Evolutionary conservation across 140 eudicot genomes (phyloP), one percentile per base, ranked within the genome.

Genomic region (Cichorium intybus): DNA sequence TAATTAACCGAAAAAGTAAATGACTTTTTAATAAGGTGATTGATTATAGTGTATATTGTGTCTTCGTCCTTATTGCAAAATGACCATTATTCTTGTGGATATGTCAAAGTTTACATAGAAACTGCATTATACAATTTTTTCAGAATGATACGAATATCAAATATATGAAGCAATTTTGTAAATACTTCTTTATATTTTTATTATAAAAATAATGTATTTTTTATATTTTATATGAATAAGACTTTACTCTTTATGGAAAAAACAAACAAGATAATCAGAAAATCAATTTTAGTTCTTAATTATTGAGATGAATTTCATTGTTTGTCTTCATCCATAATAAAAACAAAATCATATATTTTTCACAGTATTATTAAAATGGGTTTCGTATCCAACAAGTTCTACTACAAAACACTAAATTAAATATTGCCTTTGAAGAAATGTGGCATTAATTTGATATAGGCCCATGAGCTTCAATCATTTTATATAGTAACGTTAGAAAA

Each of bases 371-470:
- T 41, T 24, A 21, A 46, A 50, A 34, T 65, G 71, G 50, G 71
- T 65, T 65, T 60, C 71, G 72, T 66, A 52, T 31, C 52, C 62
- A 31, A 35, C 52, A 66, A 51, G 62, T 66, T 51, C 52, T 22
- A 20, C 35, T 4, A 31, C 24, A 46, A 65, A 51, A 18, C 60
- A 18, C 29, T 5, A 29, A 29, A 49, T 10, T 27, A 45, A 46
- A 63, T 28, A 46, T 63, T 27, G 56, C 58, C 47, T 47, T 47
- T 10, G 24, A 43, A 14, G 24, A 62, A 62, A 20, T 62, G 41
- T 7, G 45, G 41, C 56, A 62, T 45, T 62, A 46, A 45, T 16
- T 24, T 4, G 41, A 33, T 9, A 15, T 34, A 29, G 64, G 27
- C 48, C 64, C 18, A 2, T 6, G 47, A 14, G 47, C 47, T 39